Evolutionary conservation across 805 yeast species (phyloP).

Genomic region (Yamadazyma philogaea): DNA sequence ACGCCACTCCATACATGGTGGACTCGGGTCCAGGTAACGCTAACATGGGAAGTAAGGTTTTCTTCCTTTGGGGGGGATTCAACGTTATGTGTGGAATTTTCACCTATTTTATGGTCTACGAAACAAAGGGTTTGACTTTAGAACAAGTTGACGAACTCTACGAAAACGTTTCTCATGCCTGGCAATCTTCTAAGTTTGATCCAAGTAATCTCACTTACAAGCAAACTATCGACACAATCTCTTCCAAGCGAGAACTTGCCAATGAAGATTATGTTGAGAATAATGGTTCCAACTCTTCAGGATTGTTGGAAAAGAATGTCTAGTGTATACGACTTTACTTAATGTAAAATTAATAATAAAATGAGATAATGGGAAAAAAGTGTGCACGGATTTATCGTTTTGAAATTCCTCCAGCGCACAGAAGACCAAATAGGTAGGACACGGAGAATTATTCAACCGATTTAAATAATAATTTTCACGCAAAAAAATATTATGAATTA

Average conservation of each 20-base stretch:
- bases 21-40: slow-evolving; percentile 38
- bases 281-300: not conserved
- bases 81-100: slow-evolving; percentile 32
- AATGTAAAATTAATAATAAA: no score
- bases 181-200: slow-evolving; percentile 20
- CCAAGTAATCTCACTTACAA: not conserved
- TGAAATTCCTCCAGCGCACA: no score
- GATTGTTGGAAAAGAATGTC: not conserved
- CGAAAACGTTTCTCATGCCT: slow-evolving; percentile 21
- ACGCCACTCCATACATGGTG: slow-evolving; percentile 42
- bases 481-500: not conserved
- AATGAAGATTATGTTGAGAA: not conserved
- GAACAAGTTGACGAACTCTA: slow-evolving; percentile 43
- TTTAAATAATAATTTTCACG: not conserved
- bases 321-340: not conserved
- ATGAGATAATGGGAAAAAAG: no score
- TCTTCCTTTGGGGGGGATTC: slow-evolving; percentile 43
- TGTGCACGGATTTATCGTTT: no score
- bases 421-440: no score
- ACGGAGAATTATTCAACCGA: no score
- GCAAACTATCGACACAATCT: not conserved
- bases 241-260: not conserved
- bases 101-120: slow-evolving; percentile 34
- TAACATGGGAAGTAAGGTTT: slow-evolving; percentile 38
- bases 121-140: slow-evolving; percentile 41